A percentile compares a stretch with the other conserved stretches of the same genome.
Evolutionary conservation across 257 asterid genomes (phyloP).

Genomic region (Asclepias syriaca): DNA sequence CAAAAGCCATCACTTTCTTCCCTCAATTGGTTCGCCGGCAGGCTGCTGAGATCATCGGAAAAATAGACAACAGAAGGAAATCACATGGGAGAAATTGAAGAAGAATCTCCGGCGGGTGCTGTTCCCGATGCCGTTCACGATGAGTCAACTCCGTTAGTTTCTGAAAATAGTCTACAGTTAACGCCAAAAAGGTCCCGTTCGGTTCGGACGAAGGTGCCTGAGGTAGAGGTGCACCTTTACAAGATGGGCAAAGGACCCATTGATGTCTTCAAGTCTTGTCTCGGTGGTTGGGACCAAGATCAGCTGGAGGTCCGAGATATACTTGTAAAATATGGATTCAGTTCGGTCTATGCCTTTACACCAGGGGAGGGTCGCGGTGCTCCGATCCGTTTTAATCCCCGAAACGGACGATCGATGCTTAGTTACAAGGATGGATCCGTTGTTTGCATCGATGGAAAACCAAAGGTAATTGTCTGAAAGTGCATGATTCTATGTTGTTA

Average conservation of each 20-base stretch:
- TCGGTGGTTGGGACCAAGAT: slow-evolving; percentile 79
- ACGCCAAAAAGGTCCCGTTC: slow-evolving; percentile 32
- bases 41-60: background rate
- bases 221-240: slow-evolving; percentile 65
- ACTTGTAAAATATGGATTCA: slow-evolving; percentile 60
- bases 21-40: background rate
- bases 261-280: slow-evolving; percentile 40
- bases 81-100: slow-evolving; percentile 29
- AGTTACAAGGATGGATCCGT: slow-evolving; percentile 60
- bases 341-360: slow-evolving; percentile 52
- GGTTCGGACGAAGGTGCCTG: slow-evolving; percentile 66
- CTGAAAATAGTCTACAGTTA: slow-evolving; percentile 16
- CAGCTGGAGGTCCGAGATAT: slow-evolving; percentile 79
- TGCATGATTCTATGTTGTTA: background rate
- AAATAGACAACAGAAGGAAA: background rate
- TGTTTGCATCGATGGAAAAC: slow-evolving; percentile 71
- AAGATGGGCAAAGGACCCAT: slow-evolving; percentile 72
- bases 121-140: slow-evolving; percentile 14
- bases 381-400: slow-evolving; percentile 66
- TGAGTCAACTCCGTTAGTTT: slow-evolving; percentile 43
- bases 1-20: background rate
- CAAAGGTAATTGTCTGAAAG: slow-evolving; percentile 40
- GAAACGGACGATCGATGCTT: slow-evolving; percentile 67
- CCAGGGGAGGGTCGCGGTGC: slow-evolving; percentile 66
- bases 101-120: slow-evolving; percentile 15